phyloP scores from a whole-genome alignment of 2,329 filamentous ascomycete genomes.

The Microdochium paspali region DNA sequence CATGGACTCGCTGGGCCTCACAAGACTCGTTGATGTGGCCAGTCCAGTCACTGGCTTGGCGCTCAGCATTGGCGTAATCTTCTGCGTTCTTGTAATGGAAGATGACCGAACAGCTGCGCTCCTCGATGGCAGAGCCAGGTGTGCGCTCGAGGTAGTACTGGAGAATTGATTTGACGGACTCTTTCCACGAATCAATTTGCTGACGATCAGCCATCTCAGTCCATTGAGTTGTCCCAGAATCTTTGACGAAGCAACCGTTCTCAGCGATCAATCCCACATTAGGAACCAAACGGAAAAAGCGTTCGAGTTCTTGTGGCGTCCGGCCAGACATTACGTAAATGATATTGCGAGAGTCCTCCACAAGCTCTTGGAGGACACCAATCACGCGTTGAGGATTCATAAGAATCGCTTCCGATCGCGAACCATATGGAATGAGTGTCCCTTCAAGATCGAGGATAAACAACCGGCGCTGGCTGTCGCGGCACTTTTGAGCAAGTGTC shows the following conservation, averaged over 20 bases:
- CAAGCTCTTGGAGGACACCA: slow-evolving; percentile 71
- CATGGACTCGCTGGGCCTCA: slow-evolving; percentile 73
- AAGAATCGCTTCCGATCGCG: slow-evolving; percentile 73
- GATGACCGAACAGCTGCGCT: slow-evolving; percentile 82
- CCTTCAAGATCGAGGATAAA: slow-evolving; percentile 94
- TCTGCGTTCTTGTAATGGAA: slow-evolving; percentile 84
- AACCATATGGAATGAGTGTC: slow-evolving; percentile 80
- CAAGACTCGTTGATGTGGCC: slow-evolving; percentile 95
- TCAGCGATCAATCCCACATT: slow-evolving; percentile 86
- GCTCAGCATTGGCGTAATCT: slow-evolving; percentile 63
- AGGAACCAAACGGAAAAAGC: slow-evolving; percentile 74
- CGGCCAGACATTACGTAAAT: slow-evolving; percentile 93
- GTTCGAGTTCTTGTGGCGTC: slow-evolving; percentile 78
- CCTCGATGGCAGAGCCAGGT: slow-evolving; percentile 79
- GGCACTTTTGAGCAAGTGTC: slow-evolving; percentile 57
- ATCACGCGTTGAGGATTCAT: slow-evolving; percentile 60
- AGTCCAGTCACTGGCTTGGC: slow-evolving; percentile 81
- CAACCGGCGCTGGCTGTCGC: slow-evolving; percentile 55
- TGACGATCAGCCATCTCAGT: slow-evolving; percentile 64
- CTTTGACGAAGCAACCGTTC: slow-evolving; percentile 84
- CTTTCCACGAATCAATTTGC: slow-evolving; percentile 70
- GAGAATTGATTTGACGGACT: slow-evolving; percentile 72
- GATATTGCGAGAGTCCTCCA: slow-evolving; percentile 70
- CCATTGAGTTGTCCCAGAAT: slow-evolving; percentile 62
- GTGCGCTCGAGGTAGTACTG: slow-evolving; percentile 85